These are phyloP conservation scores for Pascua guehoae DNA, from an alignment of 1,284 basidiomycete species.

Conservation along the genomic window DNA sequence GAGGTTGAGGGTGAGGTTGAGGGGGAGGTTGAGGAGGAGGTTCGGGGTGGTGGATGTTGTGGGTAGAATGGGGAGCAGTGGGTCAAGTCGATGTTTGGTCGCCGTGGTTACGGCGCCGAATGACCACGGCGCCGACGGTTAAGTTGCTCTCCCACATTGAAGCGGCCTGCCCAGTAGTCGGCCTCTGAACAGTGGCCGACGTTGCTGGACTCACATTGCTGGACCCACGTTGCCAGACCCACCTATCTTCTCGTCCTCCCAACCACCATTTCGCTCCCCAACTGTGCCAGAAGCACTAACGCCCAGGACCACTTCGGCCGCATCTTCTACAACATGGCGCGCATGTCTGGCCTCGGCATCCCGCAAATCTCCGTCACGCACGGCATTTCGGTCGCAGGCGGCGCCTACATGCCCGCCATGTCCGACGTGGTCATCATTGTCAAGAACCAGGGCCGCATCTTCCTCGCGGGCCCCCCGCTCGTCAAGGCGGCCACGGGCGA, in stretches of 20 bases:
- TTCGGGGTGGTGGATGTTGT: not conserved
- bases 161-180: no score
- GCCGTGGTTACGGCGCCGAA: not conserved
- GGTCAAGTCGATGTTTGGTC: not conserved
- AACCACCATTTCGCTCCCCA: not conserved
- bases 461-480: conserved; percentile 90
- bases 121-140: no score
- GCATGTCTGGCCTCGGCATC: conserved; percentile 78
- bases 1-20: conserved; percentile 71
- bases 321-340: conserved; percentile 95
- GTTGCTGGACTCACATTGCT: no score
- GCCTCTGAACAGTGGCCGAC: no score
- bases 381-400: conserved; percentile 81
- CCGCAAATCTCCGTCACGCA: conserved; percentile 91
- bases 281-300: not conserved
- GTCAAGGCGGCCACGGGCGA: conserved; percentile 95
- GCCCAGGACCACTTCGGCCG: conserved; percentile 78
- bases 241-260: no score
- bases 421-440: conserved; percentile 95
- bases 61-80: not conserved
- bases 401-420: conserved; percentile 87
- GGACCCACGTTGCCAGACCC: no score
- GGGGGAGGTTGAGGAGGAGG: not conserved
- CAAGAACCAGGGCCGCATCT: conserved; percentile 83
- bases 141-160: no score